Conservation (phyloP, 139 green algal genomes). For the Chlamydomonas urium region DNA sequence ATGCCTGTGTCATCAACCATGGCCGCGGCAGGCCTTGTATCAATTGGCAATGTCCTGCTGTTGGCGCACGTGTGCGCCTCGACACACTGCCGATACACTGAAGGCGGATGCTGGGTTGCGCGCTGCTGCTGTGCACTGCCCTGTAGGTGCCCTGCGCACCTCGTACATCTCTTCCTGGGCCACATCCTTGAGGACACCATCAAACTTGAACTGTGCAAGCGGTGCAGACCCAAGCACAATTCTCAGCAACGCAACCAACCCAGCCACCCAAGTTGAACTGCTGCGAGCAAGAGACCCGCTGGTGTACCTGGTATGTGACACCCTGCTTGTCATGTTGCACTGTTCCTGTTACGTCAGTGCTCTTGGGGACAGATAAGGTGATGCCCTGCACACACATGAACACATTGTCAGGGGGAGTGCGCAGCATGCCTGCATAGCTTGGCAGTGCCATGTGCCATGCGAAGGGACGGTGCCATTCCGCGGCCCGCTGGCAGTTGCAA, state of each 20-base stretch:
- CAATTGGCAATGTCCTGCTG: background rate
- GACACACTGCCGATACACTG: background rate
- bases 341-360: background rate
- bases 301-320: too few species aligned
- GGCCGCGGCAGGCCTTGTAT: background rate
- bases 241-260: background rate
- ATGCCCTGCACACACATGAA: conserved; percentile 6
- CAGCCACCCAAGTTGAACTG: too few species aligned
- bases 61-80: background rate
- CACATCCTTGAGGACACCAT: conserved; percentile 56
- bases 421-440: background rate
- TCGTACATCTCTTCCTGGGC: conserved; percentile 65
- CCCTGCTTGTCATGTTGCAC: too few species aligned
- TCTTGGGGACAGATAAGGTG: background rate
- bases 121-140: too few species aligned
- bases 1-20: too few species aligned
- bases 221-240: too few species aligned
- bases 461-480: background rate
- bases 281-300: too few species aligned
- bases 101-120: too few species aligned
- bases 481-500: conserved; percentile 3
- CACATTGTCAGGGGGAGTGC: background rate
- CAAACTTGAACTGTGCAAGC: conserved; percentile 56
- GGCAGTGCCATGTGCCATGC: background rate
- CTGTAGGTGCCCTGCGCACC: conserved; percentile 25